phyloP scores from a whole-genome alignment of 176 grass and related monocot genomes.

The Hsuehochloa calcarea region DNA sequence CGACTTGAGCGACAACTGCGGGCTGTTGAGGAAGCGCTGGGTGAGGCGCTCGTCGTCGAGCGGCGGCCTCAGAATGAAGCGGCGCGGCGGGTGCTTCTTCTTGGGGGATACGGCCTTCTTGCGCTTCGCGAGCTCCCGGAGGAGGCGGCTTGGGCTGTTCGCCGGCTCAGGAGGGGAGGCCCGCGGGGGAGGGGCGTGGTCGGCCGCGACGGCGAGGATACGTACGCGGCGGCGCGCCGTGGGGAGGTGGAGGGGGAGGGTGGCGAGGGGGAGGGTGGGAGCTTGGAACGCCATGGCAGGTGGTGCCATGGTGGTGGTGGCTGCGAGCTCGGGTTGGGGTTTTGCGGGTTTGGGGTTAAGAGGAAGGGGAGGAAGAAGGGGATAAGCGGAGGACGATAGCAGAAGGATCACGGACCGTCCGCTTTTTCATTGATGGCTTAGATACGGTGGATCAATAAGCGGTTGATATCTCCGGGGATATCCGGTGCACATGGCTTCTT shows the following conservation, averaged over 20 bases:
- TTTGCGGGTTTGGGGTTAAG: slow-evolving; percentile 35
- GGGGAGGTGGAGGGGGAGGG: slow-evolving; percentile 13
- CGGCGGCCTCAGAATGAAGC: slow-evolving; percentile 93
- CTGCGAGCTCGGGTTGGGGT: slow-evolving; percentile 16
- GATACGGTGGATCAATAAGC: background rate
- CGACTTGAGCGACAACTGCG: slow-evolving; percentile 91
- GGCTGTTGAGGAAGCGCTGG: slow-evolving; percentile 90
- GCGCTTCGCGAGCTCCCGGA: slow-evolving; percentile 82
- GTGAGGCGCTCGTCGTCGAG: slow-evolving; percentile 88
- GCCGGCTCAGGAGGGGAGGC: slow-evolving; percentile 39
- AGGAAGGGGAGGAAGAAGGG: slow-evolving; percentile 43
- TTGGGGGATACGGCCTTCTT: slow-evolving; percentile 76
- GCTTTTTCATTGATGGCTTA: background rate
- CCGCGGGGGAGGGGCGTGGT: slow-evolving; percentile 38
- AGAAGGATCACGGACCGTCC: background rate
- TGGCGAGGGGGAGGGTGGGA: slow-evolving; percentile 22
- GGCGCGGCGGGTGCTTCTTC: slow-evolving; percentile 80
- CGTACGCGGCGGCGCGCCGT: slow-evolving; percentile 1
- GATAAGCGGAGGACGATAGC: slow-evolving; percentile 40
- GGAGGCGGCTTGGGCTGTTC: slow-evolving; percentile 86
- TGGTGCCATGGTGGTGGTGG: slow-evolving; percentile 35
- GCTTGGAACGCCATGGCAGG: slow-evolving; percentile 51
- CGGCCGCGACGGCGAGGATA: slow-evolving; percentile 26
- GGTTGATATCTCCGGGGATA: no score
- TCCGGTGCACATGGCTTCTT: no score